Percentiles rank a stretch among this genome's conserved stretches.
phyloP scores from a whole-genome alignment of 2,329 filamentous ascomycete species.

The Madurella mycetomatis region DNA sequence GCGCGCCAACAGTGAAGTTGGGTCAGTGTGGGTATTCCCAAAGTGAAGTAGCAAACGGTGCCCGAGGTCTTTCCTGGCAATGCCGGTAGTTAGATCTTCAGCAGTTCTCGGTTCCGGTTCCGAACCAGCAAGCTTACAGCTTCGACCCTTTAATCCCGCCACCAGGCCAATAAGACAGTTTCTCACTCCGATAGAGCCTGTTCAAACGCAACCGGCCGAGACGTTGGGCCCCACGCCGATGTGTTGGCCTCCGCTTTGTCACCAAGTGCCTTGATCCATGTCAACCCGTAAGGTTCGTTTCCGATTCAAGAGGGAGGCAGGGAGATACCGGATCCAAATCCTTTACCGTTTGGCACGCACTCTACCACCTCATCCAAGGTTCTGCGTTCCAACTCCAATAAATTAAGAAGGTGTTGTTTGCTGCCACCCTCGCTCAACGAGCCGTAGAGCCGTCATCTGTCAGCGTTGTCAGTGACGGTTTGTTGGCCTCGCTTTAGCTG shows the following conservation, averaged over 20 bases:
- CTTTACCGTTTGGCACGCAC: not conserved
- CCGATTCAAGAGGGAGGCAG: not conserved
- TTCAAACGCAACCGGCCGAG: not conserved
- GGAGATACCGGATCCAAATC: not conserved
- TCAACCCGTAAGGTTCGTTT: not conserved
- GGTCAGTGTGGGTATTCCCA: constrained; percentile 5
- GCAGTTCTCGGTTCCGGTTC: not conserved
- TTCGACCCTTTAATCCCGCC: not conserved
- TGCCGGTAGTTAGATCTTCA: not conserved
- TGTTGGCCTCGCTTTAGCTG: not conserved
- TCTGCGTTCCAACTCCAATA: not conserved
- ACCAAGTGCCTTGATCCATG: not conserved
- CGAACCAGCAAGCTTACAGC: not conserved
- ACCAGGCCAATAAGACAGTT: not conserved
- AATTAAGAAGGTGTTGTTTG: not conserved
- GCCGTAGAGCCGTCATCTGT: not conserved
- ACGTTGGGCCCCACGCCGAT: not conserved
- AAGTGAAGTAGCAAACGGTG: not conserved
- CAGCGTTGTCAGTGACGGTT: not conserved
- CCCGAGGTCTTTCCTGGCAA: not conserved
- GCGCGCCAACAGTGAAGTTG: constrained; percentile 6
- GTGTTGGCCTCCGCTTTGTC: not conserved
- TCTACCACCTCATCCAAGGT: not conserved
- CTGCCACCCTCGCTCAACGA: not conserved
- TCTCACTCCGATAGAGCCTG: not conserved